Evolutionary conservation across 2,329 filamentous ascomycete species (phyloP), one percentile per base, ranked within the genome.

Genomic region (Fusarium camptoceras): DNA sequence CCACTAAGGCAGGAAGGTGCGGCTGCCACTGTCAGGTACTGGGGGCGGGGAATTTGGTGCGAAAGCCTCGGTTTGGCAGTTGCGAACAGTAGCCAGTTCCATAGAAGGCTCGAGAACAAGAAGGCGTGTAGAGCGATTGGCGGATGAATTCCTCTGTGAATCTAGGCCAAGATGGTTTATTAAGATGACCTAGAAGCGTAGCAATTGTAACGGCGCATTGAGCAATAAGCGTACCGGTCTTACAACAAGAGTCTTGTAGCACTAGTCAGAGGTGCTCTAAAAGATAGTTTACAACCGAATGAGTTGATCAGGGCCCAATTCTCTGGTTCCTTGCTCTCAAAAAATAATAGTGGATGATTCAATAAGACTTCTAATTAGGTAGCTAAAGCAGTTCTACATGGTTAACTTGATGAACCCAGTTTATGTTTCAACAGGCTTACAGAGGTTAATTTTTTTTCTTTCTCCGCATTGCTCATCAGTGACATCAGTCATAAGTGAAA

Each of bases 71-170:
- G 54, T 41, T 41, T 62, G 28, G 41, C 16, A 39, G 39, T 42
- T 59, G 28, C 39, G 22, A 48, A 39, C 25, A 28, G 48, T 24
- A 41, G n/a, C 48, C 37, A 49, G 58, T 57, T 64, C 59, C 64
- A 68, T 71, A 59, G 73, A 75, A 75, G 73, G 57, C 58, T 74
- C 63, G 66, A 70, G 73, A 75, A 64, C n/a, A 49, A 42, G 24
- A 49, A 58, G 60, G 56, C 43, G 42, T 47, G 55, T 49, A 56
- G 22, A 64, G 49, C 39, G 27, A 60, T 59, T 54, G 47, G 47
- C 41, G 54, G 54, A 51, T 61, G 41, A 55, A 62, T 43, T 50
- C 30, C 15, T 25, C n/a, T 37, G 14, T n/a, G 24, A 51, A 25
- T 15, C 48, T 27, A 15, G 18, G 20, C 34, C 24, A 41, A 20